Evolutionary conservation across 2,329 filamentous ascomycete genomes (phyloP).

Genomic region (Monilinia polystroma): DNA sequence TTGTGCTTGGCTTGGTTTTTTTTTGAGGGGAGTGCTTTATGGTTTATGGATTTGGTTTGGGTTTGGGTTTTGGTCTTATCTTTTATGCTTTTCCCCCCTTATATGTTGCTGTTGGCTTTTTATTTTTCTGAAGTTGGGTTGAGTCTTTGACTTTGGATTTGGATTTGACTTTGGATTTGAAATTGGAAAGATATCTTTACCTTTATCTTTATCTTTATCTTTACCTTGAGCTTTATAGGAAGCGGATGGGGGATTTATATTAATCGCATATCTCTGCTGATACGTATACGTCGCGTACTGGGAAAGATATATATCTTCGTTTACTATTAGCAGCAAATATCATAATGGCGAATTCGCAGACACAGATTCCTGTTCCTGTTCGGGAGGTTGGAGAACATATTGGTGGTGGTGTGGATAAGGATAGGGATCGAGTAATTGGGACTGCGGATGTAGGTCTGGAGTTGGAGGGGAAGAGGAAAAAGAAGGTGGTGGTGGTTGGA

Average conservation of each 20-base stretch:
- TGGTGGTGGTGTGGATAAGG: slow-evolving; percentile 30
- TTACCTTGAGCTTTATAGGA: no score
- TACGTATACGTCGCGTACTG: not conserved
- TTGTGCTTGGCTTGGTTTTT: no score
- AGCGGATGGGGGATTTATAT: no score
- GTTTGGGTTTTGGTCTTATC: not conserved
- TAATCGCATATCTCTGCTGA: no score
- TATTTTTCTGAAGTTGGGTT: no score
- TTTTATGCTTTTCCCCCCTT: not conserved
- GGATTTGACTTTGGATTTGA: no score
- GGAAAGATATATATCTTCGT: not conserved
- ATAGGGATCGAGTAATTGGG: slow-evolving; percentile 33
- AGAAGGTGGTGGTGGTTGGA: slow-evolving; percentile 78
- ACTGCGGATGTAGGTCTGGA: slow-evolving; percentile 32
- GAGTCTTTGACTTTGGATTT: no score
- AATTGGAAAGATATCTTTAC: no score
- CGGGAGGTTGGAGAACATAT: slow-evolving; percentile 31
- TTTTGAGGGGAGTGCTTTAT: not conserved
- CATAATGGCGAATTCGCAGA: slow-evolving; percentile 37
- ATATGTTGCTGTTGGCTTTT: no score
- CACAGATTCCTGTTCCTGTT: slow-evolving; percentile 30
- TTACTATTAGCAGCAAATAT: not conserved
- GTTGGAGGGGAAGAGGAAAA: slow-evolving; percentile 58
- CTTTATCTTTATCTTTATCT: no score
- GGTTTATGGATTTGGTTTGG: no score